These are phyloP conservation scores for Mariannaea elegans DNA, from an alignment of 2,329 filamentous ascomycete genomes.

Conservation along the genomic window DNA sequence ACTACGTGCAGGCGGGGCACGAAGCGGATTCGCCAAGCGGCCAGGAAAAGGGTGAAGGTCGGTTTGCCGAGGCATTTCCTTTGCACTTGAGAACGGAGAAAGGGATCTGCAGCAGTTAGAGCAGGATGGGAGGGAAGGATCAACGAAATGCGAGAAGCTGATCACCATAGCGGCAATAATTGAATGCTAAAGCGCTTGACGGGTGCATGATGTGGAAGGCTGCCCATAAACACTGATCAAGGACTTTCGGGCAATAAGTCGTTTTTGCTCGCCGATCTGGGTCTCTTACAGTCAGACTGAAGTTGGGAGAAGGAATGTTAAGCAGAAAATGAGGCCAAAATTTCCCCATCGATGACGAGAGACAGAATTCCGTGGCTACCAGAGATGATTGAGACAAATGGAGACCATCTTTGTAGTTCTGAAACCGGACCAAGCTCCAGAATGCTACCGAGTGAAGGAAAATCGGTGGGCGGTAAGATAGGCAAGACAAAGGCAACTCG, in stretches of 20 bases:
- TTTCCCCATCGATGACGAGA: not conserved
- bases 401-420: not conserved
- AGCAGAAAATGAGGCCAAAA: not conserved
- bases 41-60: conserved; percentile 22
- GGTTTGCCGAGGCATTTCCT: conserved; percentile 31
- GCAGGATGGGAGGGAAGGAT: conserved; percentile 19
- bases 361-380: not conserved
- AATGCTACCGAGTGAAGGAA: not conserved
- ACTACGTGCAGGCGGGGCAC: conserved; percentile 33
- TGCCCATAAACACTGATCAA: not conserved
- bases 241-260: not conserved
- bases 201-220: not conserved
- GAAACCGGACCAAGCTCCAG: conserved; percentile 10
- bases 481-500: conserved; percentile 26
- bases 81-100: conserved; percentile 20
- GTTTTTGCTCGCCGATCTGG: conserved; percentile 2
- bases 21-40: conserved; percentile 27
- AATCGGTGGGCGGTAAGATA: not conserved
- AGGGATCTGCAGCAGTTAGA: conserved; percentile 33
- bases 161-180: conserved; percentile 23
- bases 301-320: conserved; percentile 6
- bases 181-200: conserved; percentile 1
- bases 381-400: conserved; percentile 22
- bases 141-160: conserved; percentile 32
- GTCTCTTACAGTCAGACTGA: not conserved